These are phyloP conservation scores for Sphaerulina vaccinii DNA, from an alignment of 2,329 filamentous ascomycete genomes.

Conservation along the genomic window DNA sequence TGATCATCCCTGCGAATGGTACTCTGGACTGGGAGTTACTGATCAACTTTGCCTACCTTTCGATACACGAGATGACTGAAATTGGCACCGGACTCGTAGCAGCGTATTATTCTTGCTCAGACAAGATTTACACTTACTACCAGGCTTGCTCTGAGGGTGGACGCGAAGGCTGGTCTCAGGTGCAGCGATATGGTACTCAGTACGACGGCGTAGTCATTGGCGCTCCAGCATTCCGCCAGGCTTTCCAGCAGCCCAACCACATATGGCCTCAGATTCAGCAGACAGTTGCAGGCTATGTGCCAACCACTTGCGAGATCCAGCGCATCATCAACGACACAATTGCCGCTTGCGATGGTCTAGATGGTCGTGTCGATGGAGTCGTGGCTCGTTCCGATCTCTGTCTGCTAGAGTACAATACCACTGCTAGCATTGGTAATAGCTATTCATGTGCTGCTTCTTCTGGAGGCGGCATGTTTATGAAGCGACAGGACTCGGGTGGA, in stretches of 20 bases:
- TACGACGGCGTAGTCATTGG: conserved; percentile 49
- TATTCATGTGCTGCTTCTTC: conserved; percentile 45
- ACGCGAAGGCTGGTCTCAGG: conserved; percentile 50
- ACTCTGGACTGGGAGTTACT: conserved; percentile 52
- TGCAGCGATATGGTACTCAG: conserved; percentile 52
- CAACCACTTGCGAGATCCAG: conserved; percentile 46
- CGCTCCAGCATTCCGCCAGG: conserved; percentile 49
- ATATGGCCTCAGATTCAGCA: conserved; percentile 44
- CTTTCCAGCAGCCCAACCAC: conserved; percentile 48
- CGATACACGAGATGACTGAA: conserved; percentile 52
- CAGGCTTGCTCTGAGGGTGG: conserved; percentile 57
- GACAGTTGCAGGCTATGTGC: conserved; percentile 40
- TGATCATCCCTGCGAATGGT: conserved; percentile 41
- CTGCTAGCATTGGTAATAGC: conserved; percentile 45
- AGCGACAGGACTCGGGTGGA: no score
- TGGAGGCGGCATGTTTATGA: no score
- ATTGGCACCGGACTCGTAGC: conserved; percentile 47
- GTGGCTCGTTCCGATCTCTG: conserved; percentile 51
- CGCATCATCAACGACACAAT: conserved; percentile 57
- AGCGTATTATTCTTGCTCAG: conserved; percentile 40
- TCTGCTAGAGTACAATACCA: conserved; percentile 48
- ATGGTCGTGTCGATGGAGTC: conserved; percentile 55
- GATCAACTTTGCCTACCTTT: conserved; percentile 54
- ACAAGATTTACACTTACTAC: conserved; percentile 49
- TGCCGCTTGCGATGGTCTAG: conserved; percentile 54